Evolutionary conservation across 768 basidiomycete genomes (phyloP).

Genomic region (Calocybe indica): DNA sequence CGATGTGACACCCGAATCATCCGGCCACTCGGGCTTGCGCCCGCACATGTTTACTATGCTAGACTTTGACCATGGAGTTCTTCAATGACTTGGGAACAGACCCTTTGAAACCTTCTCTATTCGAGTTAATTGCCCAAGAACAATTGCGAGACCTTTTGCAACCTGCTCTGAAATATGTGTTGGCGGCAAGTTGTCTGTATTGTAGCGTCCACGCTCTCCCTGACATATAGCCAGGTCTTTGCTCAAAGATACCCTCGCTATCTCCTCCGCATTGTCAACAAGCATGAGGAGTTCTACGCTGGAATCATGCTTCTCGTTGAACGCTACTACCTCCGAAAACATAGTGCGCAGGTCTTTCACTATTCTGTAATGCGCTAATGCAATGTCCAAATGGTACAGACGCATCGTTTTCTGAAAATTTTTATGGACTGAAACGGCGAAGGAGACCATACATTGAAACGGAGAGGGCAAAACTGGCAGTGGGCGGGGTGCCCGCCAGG

Average conservation of each 20-base stretch:
- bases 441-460: slow-evolving; percentile 66
- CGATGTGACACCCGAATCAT: too few relatives aligned
- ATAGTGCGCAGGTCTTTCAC: slow-evolving; percentile 48
- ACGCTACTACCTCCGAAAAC: slow-evolving; percentile 80
- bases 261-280: slow-evolving; percentile 83
- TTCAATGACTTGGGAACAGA: slow-evolving; percentile 73
- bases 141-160: slow-evolving; percentile 89
- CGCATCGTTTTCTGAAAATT: slow-evolving; percentile 93
- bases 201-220: neutral
- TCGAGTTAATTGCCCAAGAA: slow-evolving; percentile 91
- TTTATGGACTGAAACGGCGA: slow-evolving; percentile 87
- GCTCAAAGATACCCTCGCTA: slow-evolving; percentile 94
- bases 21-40: too few relatives aligned
- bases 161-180: slow-evolving; percentile 90
- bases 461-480: slow-evolving; percentile 60
- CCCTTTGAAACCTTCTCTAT: slow-evolving; percentile 74
- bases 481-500: slow-evolving; percentile 56
- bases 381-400: slow-evolving; percentile 36
- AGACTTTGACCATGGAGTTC: slow-evolving; percentile 58
- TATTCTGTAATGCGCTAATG: neutral
- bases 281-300: slow-evolving; percentile 96
- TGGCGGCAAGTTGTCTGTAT: slow-evolving; percentile 56
- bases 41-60: too few relatives aligned
- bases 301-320: slow-evolving; percentile 86
- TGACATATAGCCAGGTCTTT: slow-evolving; percentile 59